Base-by-base conservation (phyloP, 371 early-diverging fungal species). In the Mucor circinelloides region DNA sequence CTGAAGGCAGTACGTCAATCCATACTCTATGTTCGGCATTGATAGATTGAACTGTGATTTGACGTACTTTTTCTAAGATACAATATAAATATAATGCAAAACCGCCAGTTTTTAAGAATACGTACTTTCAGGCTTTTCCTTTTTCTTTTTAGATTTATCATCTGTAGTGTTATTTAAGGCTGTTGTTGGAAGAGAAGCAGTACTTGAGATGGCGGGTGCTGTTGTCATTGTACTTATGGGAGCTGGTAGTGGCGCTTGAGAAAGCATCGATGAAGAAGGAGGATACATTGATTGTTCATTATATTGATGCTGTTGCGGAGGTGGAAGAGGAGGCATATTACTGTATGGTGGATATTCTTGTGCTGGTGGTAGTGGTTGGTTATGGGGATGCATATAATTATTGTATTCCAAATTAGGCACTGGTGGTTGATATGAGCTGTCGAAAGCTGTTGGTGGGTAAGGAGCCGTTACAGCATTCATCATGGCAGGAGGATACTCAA, bases 1-100 rank as follows among this genome's bases (percentile, higher is more conserved):
- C 84, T 0, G 75, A 73, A n/a, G 82, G 80, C 19, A 74, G 63
- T 10, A 84, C 66, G 17, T 76, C 75, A 58, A 84, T 84, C 84
- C 84, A 84, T 9, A 78, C 84, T 1, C 73, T 58, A 40, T 80
- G 77, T 42, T 81, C 84, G 58, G 66, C 56, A 60, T 84, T 84
- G 17, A 81, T 75, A 8, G 84, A 84, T 40, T 78, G 76, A 7
- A 84, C 84, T 27, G 80, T 84, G 40, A 84, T 81, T 31, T 80
- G 84, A 3, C 80, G 74, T 15, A 75, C 65, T 64, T 69, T 75
- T 25, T 67, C 72, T 72, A 64, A 19, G 36, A 13, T 30, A 28
- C 44, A 58, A 21, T n/a, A 21, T 54, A 23, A 42, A 40, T 38
- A 34, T 32, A 2, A n/a, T n/a, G n/a, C n/a, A 40, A 40, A 40